Evolutionary conservation across 2,329 filamentous ascomycete species (phyloP).

Genomic region (Talaromyces amestolkiae): DNA sequence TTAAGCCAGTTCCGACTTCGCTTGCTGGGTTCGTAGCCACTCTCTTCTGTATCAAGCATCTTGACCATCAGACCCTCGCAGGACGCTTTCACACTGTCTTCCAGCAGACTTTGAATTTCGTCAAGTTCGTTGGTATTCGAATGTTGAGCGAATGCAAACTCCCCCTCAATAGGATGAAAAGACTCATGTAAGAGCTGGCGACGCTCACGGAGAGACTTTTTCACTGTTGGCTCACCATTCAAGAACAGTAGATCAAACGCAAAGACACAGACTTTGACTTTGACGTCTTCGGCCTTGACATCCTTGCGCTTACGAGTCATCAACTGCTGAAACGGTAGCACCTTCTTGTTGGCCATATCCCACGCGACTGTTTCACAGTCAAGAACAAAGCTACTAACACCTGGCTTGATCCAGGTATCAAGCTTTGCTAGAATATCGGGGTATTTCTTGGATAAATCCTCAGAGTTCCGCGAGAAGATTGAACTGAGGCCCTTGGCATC

Average conservation of each 20-base stretch:
- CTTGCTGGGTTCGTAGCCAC: slow-evolving; percentile 93
- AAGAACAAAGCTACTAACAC: slow-evolving; percentile 92
- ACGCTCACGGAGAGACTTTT: slow-evolving; percentile 80
- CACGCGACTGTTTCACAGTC: slow-evolving; percentile 98
- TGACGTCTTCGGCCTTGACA: slow-evolving; percentile 91
- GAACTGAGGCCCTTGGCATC: slow-evolving; percentile 71
- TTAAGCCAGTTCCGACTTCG: slow-evolving; percentile 98
- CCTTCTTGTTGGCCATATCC: slow-evolving; percentile 93
- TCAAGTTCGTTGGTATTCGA: slow-evolving; percentile 88
- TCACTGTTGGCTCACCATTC: slow-evolving; percentile 84
- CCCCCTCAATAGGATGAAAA: slow-evolving; percentile 77
- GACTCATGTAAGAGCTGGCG: slow-evolving; percentile 70
- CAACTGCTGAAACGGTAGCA: slow-evolving; percentile 92
- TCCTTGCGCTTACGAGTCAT: slow-evolving; percentile 99
- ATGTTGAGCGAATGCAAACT: slow-evolving; percentile 84
- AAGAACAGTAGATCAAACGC: slow-evolving; percentile 93
- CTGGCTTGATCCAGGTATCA: slow-evolving; percentile 81
- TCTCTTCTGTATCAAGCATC: slow-evolving; percentile 92
- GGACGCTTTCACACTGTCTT: slow-evolving; percentile 91
- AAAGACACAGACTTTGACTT: slow-evolving; percentile 95
- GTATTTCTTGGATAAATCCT: slow-evolving; percentile 96
- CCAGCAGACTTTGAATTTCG: slow-evolving; percentile 86
- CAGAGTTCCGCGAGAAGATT: slow-evolving; percentile 96
- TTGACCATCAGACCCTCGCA: slow-evolving; percentile 99
- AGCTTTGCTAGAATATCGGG: slow-evolving; percentile 90